Conservation (phyloP, 2,329 filamentous ascomycete species). For the Trichothecium sympodiale region DNA sequence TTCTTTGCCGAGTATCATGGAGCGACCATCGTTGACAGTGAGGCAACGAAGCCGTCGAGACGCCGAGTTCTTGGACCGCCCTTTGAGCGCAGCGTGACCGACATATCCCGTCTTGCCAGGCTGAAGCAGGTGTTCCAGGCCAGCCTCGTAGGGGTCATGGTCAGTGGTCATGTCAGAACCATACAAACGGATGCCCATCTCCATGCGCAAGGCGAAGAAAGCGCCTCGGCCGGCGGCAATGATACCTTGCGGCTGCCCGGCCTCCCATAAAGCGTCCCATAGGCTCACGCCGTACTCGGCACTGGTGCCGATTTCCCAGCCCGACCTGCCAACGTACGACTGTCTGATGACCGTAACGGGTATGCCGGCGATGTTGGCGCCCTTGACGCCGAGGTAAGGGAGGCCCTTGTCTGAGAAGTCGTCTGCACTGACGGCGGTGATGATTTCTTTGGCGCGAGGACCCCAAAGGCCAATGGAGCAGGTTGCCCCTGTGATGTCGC, state of each 20-base stretch:
- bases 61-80: constrained; percentile 22
- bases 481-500: constrained; percentile 47
- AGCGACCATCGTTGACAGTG: constrained; percentile 42
- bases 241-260: constrained; percentile 42
- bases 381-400: constrained; percentile 38
- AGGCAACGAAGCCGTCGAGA: constrained; percentile 33
- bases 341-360: constrained; percentile 44
- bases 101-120: constrained; percentile 35
- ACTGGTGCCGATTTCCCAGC: constrained; percentile 52
- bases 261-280: constrained; percentile 47
- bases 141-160: constrained; percentile 49
- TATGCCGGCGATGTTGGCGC: constrained; percentile 37
- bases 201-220: constrained; percentile 46
- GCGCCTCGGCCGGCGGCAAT: constrained; percentile 47
- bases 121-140: constrained; percentile 38
- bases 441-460: constrained; percentile 40
- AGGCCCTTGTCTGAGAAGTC: constrained; percentile 34
- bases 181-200: constrained; percentile 47
- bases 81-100: constrained; percentile 37
- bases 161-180: constrained; percentile 50
- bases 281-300: constrained; percentile 46
- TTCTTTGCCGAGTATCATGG: constrained; percentile 50
- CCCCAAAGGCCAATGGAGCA: constrained; percentile 55
- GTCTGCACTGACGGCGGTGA: constrained; percentile 30
- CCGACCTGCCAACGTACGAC: constrained; percentile 49